A percentile compares a stretch with the other conserved stretches of the same genome.
phyloP scores from a whole-genome alignment of 2,329 filamentous ascomycete genomes.

The Fusarium sp. region DNA sequence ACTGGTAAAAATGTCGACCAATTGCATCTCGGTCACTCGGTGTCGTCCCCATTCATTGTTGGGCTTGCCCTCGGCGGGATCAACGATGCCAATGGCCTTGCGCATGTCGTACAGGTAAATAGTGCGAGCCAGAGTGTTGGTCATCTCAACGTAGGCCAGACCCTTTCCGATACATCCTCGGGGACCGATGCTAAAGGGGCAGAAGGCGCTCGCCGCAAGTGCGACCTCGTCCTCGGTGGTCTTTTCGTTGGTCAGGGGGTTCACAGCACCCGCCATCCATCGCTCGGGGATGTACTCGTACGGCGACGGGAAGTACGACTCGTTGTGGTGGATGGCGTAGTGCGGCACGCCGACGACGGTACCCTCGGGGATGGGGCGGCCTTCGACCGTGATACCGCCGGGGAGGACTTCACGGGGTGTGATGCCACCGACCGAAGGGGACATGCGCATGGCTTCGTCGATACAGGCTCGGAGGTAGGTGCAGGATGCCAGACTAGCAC shows the following conservation, averaged over 20 bases:
- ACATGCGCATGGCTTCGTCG: slow-evolving; percentile 74
- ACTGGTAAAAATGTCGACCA: slow-evolving; percentile 79
- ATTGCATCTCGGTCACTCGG: slow-evolving; percentile 72
- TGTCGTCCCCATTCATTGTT: slow-evolving; percentile 67
- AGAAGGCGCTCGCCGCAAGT: slow-evolving; percentile 75
- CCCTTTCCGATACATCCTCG: slow-evolving; percentile 80
- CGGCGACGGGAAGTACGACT: slow-evolving; percentile 70
- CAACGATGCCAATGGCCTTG: slow-evolving; percentile 59
- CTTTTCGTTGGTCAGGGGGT: slow-evolving; percentile 49
- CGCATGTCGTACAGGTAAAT: slow-evolving; percentile 72
- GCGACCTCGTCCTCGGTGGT: slow-evolving; percentile 64
- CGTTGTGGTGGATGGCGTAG: slow-evolving; percentile 77
- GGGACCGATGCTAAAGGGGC: slow-evolving; percentile 78
- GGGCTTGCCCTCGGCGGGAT: slow-evolving; percentile 64
- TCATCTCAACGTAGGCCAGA: slow-evolving; percentile 76
- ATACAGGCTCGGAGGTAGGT: slow-evolving; percentile 73
- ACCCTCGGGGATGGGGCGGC: slow-evolving; percentile 66
- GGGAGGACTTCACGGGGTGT: slow-evolving; percentile 69
- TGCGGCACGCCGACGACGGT: slow-evolving; percentile 74
- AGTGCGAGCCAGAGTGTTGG: slow-evolving; percentile 69
- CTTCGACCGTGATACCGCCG: slow-evolving; percentile 67
- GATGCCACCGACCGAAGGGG: slow-evolving; percentile 70
- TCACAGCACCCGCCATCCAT: slow-evolving; percentile 67
- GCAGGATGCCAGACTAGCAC: slow-evolving; percentile 61
- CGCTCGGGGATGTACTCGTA: slow-evolving; percentile 72